Evolutionary conservation across 352 stramenopile genomes (phyloP).

Genomic region (Phytophthora colocasiae): DNA sequence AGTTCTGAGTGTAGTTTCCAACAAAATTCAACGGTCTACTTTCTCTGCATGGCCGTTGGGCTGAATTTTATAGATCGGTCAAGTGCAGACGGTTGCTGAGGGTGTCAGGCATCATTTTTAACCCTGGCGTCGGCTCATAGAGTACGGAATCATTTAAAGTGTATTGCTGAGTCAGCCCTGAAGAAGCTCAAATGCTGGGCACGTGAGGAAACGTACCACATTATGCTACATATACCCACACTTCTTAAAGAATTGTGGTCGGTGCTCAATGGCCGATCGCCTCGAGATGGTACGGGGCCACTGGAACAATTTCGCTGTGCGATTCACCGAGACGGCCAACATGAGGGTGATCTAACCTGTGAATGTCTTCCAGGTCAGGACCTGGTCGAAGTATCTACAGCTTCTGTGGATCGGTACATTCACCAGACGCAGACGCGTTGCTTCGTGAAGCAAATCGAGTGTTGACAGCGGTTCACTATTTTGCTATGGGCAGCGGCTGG

Average conservation of each 20-base stretch:
- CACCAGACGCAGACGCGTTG: slow-evolving; percentile 54
- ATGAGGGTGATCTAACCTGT: too few species aligned
- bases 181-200: too few species aligned
- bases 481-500: slow-evolving; percentile 47
- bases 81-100: too few species aligned
- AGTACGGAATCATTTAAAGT: background rate
- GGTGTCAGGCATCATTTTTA: background rate
- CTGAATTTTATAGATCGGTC: background rate
- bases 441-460: slow-evolving; percentile 56
- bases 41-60: slow-evolving; percentile 1
- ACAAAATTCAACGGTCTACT: slow-evolving; percentile 1
- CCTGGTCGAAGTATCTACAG: slow-evolving; percentile 32
- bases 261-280: slow-evolving; percentile 56
- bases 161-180: too few species aligned
- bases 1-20: slow-evolving; percentile 10
- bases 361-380: too few species aligned
- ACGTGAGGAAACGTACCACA: too few species aligned
- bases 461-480: slow-evolving; percentile 56
- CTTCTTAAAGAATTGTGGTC: slow-evolving; percentile 50
- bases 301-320: slow-evolving; percentile 47
- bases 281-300: slow-evolving; percentile 24
- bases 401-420: slow-evolving; percentile 59
- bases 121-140: background rate
- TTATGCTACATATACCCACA: too few species aligned
- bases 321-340: slow-evolving; percentile 59